Base-by-base conservation (phyloP, 116 monocot species). In the Dioscorea cayenensis region DNA sequence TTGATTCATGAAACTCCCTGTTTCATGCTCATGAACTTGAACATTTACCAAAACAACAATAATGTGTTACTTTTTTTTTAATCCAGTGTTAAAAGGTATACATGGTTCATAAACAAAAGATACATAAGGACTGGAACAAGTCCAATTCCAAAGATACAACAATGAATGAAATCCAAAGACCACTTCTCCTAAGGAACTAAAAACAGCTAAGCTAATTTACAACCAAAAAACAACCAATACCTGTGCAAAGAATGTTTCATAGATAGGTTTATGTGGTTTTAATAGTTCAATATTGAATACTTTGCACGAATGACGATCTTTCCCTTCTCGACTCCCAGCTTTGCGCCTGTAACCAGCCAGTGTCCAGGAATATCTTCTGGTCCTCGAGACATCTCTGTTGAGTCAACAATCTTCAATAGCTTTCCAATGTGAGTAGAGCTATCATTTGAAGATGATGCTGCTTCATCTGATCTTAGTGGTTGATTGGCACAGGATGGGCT, bases 221-320 rank as follows among this genome's bases (percentile, higher is more conserved):
- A 75, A n/a, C 19, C 59, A 62, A 28, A 67, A 27, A 75, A 62
- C 9, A 68, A 28, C 19, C 5, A 37, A 14, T 59, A 58, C 43
- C 62, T 75, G 61, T 68, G 62, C 63, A 70, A 77, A 77, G 51
- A 70, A 68, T 76, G 69, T 69, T 50, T 49, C 49, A 16, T 28
- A 36, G 48, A 63, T 68, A 35, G 66, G 55, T 38, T 51, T 38
- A 65, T 38, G 18, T 14, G 3, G 43, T 28, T 10, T 87, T 77
- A 92, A 77, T 92, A 89, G 76, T 89, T 92, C 43, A 92, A 74
- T 55, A 92, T 84, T 7, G 92, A 92, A 82, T 92, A 92, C 75
- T 92, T 92, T 50, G 84, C 89, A 65, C 89, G 77, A 6, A 89
- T 64, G 55, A 92, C 78, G 72, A 89, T 89, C 86, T 71, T 92